Percentiles rank a stretch among this genome's conserved stretches.
phyloP scores from a whole-genome alignment of 2,329 filamentous ascomycete species.

The Exserohilum turcica region DNA sequence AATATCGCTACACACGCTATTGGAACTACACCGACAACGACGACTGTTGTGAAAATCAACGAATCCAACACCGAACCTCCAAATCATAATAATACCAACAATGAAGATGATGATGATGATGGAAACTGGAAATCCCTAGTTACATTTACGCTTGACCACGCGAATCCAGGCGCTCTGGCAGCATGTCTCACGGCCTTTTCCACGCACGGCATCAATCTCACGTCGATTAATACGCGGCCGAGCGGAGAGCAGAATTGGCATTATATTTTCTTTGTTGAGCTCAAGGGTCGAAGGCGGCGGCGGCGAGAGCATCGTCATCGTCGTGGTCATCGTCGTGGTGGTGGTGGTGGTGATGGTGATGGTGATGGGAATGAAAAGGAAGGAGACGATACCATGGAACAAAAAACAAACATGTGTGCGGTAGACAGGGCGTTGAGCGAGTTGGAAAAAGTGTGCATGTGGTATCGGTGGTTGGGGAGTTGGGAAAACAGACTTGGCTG shows the following conservation, averaged over 20 bases:
- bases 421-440: conserved; percentile 63
- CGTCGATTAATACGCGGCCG: conserved; percentile 86
- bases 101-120: not conserved
- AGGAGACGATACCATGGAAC: conserved; percentile 60
- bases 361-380: conserved; percentile 55
- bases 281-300: conserved; percentile 69
- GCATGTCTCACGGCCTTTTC: conserved; percentile 81
- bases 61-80: no score
- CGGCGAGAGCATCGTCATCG: no score
- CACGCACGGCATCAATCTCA: conserved; percentile 75
- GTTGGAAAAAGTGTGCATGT: conserved; percentile 63
- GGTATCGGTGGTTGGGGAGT: conserved; percentile 72
- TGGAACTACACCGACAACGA: not conserved
- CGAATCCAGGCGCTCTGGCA: conserved; percentile 79
- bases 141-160: conserved; percentile 79
- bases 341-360: conserved; percentile 52
- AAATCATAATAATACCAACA: not conserved
- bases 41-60: not conserved
- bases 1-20: no score
- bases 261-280: conserved; percentile 95
- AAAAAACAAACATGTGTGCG: no score
- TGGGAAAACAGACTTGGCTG: conserved; percentile 54
- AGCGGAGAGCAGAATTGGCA: conserved; percentile 78
- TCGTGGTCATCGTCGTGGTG: no score
- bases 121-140: conserved; percentile 69